Conservation (phyloP, 352 stramenopile genomes). For the Pythium monospermum region DNA sequence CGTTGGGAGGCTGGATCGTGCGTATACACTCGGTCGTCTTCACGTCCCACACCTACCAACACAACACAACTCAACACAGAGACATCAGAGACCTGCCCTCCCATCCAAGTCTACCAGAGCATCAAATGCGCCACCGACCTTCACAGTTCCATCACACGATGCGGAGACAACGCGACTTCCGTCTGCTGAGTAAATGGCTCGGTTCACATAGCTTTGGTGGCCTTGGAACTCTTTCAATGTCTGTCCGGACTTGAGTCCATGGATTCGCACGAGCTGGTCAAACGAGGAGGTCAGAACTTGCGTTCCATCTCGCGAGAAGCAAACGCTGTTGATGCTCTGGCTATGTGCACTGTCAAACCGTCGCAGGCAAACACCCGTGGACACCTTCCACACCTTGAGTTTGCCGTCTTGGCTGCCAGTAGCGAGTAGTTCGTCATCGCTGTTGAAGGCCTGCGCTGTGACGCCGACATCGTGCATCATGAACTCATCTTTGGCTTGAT, state of each 20-base stretch:
- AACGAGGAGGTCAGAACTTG: slow-evolving; percentile 89
- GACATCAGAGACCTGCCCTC: not conserved
- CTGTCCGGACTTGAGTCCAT: slow-evolving; percentile 89
- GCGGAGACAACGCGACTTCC: slow-evolving; percentile 78
- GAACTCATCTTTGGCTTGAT: slow-evolving; percentile 91
- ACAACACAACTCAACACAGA: too few species aligned
- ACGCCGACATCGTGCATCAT: slow-evolving; percentile 90
- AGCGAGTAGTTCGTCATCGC: slow-evolving; percentile 84
- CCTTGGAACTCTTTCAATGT: slow-evolving; percentile 93
- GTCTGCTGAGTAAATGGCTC: slow-evolving; percentile 72
- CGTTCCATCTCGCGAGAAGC: slow-evolving; percentile 88
- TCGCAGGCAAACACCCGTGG: slow-evolving; percentile 85
- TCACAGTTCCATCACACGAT: slow-evolving; percentile 90
- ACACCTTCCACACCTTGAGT: slow-evolving; percentile 92
- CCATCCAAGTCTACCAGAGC: too few species aligned
- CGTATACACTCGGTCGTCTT: slow-evolving; percentile 79
- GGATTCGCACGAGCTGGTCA: slow-evolving; percentile 89
- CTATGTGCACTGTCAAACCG: slow-evolving; percentile 84
- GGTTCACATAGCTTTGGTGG: slow-evolving; percentile 91
- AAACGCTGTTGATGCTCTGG: slow-evolving; percentile 79
- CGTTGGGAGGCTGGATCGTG: slow-evolving; percentile 64
- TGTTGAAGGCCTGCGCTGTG: slow-evolving; percentile 82
- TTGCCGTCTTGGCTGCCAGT: slow-evolving; percentile 83
- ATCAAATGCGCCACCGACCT: slow-evolving; percentile 34
- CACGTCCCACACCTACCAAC: slow-evolving; percentile 83